These are phyloP conservation scores for Vigna nakashimae DNA, from an alignment of 306 rosid genomes.

Conservation along the genomic window DNA sequence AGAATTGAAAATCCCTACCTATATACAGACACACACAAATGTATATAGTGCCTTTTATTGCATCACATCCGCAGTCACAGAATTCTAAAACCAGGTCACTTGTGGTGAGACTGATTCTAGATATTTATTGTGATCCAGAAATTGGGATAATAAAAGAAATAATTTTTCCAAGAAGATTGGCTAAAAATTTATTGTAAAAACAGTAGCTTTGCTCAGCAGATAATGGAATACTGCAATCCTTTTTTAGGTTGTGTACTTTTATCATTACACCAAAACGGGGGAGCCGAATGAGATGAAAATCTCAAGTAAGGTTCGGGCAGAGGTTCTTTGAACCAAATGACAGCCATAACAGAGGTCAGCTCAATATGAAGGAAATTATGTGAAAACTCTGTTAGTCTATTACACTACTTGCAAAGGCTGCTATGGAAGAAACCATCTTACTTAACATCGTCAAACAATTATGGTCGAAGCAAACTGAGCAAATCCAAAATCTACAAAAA, in stretches of 20 bases:
- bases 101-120: background rate
- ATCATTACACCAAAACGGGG: background rate
- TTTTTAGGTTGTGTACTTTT: background rate
- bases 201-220: background rate
- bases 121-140: too few species aligned
- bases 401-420: background rate
- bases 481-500: background rate
- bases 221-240: background rate
- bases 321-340: conserved; percentile 29
- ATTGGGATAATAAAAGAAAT: background rate
- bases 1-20: background rate
- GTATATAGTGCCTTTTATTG: background rate
- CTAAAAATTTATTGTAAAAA: background rate
- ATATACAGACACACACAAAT: background rate
- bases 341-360: background rate
- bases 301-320: background rate
- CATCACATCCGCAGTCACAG: background rate
- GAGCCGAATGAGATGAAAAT: background rate
- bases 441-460: background rate
- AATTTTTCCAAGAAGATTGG: background rate
- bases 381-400: background rate
- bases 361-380: conserved; percentile 20
- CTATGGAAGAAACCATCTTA: background rate
- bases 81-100: background rate
- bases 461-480: background rate